phyloP scores from a whole-genome alignment of 2,329 filamentous ascomycete genomes.

The Fusarium compactum region DNA sequence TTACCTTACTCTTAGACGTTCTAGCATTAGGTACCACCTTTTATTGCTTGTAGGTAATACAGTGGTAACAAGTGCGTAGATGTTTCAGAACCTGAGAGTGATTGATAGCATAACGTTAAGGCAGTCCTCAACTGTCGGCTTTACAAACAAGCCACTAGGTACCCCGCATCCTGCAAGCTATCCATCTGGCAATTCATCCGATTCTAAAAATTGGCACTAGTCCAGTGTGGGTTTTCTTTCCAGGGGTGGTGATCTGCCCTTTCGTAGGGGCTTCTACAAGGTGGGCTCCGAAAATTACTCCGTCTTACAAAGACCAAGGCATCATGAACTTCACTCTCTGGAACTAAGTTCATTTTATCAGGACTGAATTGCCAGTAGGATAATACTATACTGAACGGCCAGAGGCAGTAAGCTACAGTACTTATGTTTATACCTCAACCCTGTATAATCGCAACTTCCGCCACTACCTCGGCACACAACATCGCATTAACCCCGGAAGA shows the following conservation, averaged over 20 bases:
- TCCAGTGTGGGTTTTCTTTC: neutral
- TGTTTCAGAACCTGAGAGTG: too few species aligned
- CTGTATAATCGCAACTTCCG: neutral
- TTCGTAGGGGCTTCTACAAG: neutral
- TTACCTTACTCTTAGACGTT: too few species aligned
- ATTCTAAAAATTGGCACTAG: neutral
- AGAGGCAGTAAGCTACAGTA: accelerated
- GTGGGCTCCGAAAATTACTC: neutral
- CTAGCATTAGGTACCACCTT: too few species aligned
- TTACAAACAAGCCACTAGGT: too few species aligned
- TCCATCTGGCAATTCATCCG: neutral
- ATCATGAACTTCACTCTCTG: neutral
- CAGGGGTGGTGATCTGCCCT: neutral
- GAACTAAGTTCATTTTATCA: neutral
- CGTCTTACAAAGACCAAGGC: accelerated
- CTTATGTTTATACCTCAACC: neutral
- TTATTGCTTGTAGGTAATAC: too few species aligned
- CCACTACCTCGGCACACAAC: neutral
- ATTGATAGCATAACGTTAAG: too few species aligned
- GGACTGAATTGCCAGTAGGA: neutral
- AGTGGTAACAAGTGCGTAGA: too few species aligned
- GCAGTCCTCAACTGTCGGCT: too few species aligned
- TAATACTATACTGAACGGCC: accelerated
- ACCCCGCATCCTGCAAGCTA: neutral
- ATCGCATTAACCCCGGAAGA: neutral